Base-by-base conservation (phyloP, 768 basidiomycete genomes). In the Collybia nuda region DNA sequence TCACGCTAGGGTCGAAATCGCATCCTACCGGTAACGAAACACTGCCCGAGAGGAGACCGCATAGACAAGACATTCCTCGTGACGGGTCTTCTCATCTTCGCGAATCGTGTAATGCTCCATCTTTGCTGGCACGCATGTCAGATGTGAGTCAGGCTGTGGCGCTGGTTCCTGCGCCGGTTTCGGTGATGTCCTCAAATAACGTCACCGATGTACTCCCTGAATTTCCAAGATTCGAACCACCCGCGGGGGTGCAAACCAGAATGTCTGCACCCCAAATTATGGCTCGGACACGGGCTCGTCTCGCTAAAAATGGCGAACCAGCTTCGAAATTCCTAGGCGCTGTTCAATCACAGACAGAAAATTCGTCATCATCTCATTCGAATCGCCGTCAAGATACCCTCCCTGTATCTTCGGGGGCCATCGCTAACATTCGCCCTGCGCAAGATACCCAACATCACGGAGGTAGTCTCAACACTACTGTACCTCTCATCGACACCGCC, bases 101-200 rank as follows among this genome's bases (percentile, higher is more conserved):
- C 21, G 46, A 54, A 12, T 29, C 44, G 15, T 45, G 36, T n/a
- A 18, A 47, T 29, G 22, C 26, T 19, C 14, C 52, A 48, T 59
- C 63, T 19, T 56, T 68, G 45, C 55, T 66, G 4, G 45, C 48
- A 29, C 69, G 66, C 26, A 48, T 67, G 32, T 69, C 66, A 21
- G 61, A 65, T 39, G 49, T 57, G 9, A 18, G 14, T 9, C 32
- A 41, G 12, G 21, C 8, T 7, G 14, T 29, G 35, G 18, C 21
- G 7, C 47, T 15, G 21, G 40, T 26, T 48, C 29, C 26, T 39
- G 48, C 23, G 48, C 49, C 26, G 36, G 28, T 36, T 28, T 7
- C 37, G 19, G 26, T 38, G 29, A 50, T 51, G 21, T 36, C 40
- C 32, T 44, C 43, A 38, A 29, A 17, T 23, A 49, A 26, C 23